These are phyloP conservation scores for Picochlorum costavermella DNA, from an alignment of 139 green algal species.

Conservation along the genomic window DNA sequence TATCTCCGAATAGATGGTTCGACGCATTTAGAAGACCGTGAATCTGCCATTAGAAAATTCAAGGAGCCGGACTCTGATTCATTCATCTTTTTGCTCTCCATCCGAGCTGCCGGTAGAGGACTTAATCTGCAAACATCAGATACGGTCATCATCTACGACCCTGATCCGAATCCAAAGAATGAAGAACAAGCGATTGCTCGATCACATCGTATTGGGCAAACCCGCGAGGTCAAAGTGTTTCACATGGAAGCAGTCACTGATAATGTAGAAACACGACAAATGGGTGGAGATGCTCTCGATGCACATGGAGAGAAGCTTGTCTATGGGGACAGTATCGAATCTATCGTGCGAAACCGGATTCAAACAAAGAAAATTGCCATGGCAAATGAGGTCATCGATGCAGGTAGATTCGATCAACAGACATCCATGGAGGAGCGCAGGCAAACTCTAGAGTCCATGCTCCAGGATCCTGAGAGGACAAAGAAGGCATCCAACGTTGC, in stretches of 20 bases:
- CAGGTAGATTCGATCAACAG: conserved; percentile 85
- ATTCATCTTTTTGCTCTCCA: conserved; percentile 82
- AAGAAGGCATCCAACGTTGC: conserved; percentile 49
- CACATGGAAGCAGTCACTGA: conserved; percentile 86
- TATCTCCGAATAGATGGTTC: conserved; percentile 81
- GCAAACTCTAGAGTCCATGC: conserved; percentile 71
- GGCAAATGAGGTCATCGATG: conserved; percentile 94
- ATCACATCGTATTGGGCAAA: conserved; percentile 93
- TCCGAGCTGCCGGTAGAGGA: conserved; percentile 81
- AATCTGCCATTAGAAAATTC: conserved; percentile 84
- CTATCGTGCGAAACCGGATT: conserved; percentile 90
- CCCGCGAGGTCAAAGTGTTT: conserved; percentile 79
- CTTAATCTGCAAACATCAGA: conserved; percentile 94
- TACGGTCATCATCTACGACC: conserved; percentile 97
- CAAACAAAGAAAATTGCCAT: conserved; percentile 98
- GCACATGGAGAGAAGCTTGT: background rate
- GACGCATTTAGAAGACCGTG: conserved; percentile 63
- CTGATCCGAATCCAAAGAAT: conserved; percentile 98
- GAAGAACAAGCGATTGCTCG: conserved; percentile 97
- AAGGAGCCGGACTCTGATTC: conserved; percentile 65
- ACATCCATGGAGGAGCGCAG: conserved; percentile 84
- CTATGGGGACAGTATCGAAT: conserved; percentile 89
- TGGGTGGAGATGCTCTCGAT: background rate
- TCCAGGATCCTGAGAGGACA: conserved; percentile 58
- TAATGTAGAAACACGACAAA: background rate